Evolutionary conservation across 2,329 filamentous ascomycete species (phyloP).

Genomic region (Monilinia laxa): DNA sequence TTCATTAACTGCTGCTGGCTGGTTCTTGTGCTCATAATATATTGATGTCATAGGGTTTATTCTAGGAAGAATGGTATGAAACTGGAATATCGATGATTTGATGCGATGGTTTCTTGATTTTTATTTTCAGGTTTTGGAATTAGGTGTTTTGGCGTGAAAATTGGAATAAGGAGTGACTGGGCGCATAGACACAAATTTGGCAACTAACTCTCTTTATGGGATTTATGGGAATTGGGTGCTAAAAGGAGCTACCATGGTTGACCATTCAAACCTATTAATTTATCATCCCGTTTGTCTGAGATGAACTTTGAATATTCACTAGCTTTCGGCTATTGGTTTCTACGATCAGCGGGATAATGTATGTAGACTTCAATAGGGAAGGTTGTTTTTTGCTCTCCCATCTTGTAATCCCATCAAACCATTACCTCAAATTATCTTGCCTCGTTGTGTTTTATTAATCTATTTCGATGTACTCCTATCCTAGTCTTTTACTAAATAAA

Average conservation of each 20-base stretch:
- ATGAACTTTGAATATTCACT: not conserved
- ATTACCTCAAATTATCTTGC: too few species aligned
- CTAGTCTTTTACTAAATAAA: too few species aligned
- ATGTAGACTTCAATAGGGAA: too few species aligned
- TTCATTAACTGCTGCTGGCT: not conserved
- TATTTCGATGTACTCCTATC: too few species aligned
- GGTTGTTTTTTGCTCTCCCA: too few species aligned
- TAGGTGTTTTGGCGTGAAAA: not conserved
- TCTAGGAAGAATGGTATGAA: not conserved
- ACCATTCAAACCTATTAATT: not conserved
- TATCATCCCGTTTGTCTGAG: not conserved
- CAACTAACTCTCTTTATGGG: not conserved
- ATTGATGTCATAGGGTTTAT: too few species aligned
- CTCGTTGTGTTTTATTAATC: too few species aligned
- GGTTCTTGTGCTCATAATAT: not conserved
- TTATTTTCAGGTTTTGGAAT: not conserved
- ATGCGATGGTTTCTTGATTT: not conserved
- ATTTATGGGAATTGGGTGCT: too few species aligned
- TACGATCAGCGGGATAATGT: too few species aligned
- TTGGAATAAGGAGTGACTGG: not conserved
- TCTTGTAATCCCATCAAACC: too few species aligned
- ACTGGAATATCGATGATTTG: slow-evolving; percentile 18
- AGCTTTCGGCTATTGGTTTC: too few species aligned
- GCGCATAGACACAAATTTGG: not conserved
- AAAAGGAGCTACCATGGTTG: not conserved